Evolutionary conservation across 2,329 filamentous ascomycete genomes (phyloP).

Genomic region (Lecanicillium sp.): DNA sequence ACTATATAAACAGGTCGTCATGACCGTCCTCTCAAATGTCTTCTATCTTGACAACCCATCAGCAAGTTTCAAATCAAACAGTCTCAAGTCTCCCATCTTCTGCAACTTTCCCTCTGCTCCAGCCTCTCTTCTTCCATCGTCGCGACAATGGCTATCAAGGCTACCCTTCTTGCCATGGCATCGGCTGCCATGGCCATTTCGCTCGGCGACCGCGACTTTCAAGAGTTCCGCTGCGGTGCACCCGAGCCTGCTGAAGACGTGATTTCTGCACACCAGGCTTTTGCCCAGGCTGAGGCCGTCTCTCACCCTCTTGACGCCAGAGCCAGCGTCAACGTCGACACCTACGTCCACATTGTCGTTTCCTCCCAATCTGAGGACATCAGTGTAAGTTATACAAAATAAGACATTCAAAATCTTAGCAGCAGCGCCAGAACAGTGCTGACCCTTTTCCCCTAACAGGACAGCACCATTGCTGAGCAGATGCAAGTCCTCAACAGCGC

Average conservation of each 20-base stretch:
- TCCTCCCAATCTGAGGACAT: background rate
- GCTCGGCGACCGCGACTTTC: slow-evolving; percentile 1
- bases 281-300: background rate
- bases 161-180: background rate
- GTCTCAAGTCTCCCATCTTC: too few species aligned
- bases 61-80: too few species aligned
- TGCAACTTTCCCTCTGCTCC: too few species aligned
- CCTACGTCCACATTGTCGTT: slow-evolving; percentile 5
- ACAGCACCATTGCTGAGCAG: background rate
- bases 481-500: background rate
- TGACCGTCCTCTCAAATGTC: too few species aligned
- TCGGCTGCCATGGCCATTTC: slow-evolving; percentile 3
- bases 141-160: slow-evolving; percentile 2
- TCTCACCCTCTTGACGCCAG: background rate
- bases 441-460: background rate
- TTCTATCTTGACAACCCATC: too few species aligned
- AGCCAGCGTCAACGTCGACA: background rate
- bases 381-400: slow-evolving; percentile 8
- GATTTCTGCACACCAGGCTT: background rate
- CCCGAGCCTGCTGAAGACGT: slow-evolving; percentile 1
- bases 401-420: too few species aligned
- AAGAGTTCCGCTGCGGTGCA: background rate
- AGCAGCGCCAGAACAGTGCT: too few species aligned
- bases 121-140: too few species aligned
- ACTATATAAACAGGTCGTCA: too few species aligned